A percentile compares a stretch with the other conserved stretches of the same genome.
Conservation (phyloP, 2,329 filamentous ascomycete genomes). For the Claviceps africana region DNA sequence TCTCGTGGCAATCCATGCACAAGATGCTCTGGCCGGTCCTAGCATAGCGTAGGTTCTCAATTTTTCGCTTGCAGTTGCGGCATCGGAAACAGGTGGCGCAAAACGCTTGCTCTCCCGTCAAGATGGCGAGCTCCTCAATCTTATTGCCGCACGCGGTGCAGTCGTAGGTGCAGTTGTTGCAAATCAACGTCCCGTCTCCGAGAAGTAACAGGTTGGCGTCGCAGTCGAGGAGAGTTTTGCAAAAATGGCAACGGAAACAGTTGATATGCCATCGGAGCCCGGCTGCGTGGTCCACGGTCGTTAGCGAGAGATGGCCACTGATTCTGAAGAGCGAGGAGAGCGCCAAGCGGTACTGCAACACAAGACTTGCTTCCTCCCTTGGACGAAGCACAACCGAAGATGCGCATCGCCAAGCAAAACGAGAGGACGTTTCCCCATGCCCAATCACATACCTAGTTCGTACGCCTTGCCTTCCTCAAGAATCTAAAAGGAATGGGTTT, state of each 20-base stretch:
- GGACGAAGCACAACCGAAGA: background rate
- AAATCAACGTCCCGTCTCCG: slow-evolving; percentile 94
- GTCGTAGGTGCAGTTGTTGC: slow-evolving; percentile 98
- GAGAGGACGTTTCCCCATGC: background rate
- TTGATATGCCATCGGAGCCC: slow-evolving; percentile 97
- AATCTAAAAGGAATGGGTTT: slow-evolving; percentile 43
- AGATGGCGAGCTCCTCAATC: slow-evolving; percentile 93
- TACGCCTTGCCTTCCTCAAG: slow-evolving; percentile 98
- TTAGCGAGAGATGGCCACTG: slow-evolving; percentile 9
- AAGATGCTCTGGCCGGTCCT: slow-evolving; percentile 97
- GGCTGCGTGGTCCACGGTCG: slow-evolving; percentile 35
- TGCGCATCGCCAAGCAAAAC: background rate
- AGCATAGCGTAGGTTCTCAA: slow-evolving; percentile 94
- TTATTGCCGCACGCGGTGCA: slow-evolving; percentile 94
- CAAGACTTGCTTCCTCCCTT: background rate
- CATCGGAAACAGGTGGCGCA: slow-evolving; percentile 96
- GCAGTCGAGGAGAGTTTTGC: slow-evolving; percentile 88
- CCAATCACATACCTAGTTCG: slow-evolving; percentile 62
- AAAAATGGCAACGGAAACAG: slow-evolving; percentile 96
- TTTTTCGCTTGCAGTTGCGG: slow-evolving; percentile 96
- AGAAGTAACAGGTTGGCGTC: slow-evolving; percentile 94
- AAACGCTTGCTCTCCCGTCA: slow-evolving; percentile 95
- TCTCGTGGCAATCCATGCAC: slow-evolving; percentile 98
- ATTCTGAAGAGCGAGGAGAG: background rate
- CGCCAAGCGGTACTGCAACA: background rate